A percentile compares a stretch with the other conserved stretches of the same genome.
Conservation (phyloP, 768 basidiomycete species). For the Pholiota conissans region DNA sequence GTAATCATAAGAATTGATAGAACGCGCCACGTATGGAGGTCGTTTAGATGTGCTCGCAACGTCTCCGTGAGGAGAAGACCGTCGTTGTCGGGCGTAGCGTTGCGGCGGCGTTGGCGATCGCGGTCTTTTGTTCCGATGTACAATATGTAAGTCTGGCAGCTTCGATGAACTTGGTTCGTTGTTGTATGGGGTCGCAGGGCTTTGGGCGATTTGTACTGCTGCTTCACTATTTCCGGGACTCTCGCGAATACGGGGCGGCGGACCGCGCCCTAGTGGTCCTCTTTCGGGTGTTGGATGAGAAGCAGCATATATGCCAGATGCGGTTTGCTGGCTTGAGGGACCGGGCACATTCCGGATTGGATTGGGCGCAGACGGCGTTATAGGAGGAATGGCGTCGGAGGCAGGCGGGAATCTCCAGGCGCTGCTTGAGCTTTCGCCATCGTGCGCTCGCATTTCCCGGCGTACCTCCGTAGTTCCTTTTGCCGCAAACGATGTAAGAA, state of each 20-base stretch:
- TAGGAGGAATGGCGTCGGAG: too few species aligned
- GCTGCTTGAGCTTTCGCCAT: background rate
- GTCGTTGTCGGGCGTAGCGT: background rate
- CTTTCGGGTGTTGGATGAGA: background rate
- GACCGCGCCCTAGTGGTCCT: background rate
- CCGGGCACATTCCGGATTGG: background rate
- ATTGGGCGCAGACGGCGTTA: background rate
- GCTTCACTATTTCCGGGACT: background rate
- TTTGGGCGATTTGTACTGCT: background rate
- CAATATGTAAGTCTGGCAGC: background rate
- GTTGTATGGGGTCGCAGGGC: background rate
- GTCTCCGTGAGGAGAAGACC: background rate
- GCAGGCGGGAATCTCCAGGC: background rate
- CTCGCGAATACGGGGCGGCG: background rate
- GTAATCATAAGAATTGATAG: background rate
- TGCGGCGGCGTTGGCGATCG: background rate
- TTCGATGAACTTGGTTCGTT: background rate
- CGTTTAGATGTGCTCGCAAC: background rate
- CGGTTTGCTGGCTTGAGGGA: background rate
- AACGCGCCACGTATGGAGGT: background rate
- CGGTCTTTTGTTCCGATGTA: background rate
- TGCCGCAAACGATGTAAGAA: constrained; percentile 22
- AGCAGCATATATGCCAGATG: background rate
- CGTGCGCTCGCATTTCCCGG: constrained; percentile 3
- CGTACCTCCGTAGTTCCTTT: constrained; percentile 14